Conservation (phyloP, 495 filamentous ascomycete species). For the Stereocaulon alpinum region DNA sequence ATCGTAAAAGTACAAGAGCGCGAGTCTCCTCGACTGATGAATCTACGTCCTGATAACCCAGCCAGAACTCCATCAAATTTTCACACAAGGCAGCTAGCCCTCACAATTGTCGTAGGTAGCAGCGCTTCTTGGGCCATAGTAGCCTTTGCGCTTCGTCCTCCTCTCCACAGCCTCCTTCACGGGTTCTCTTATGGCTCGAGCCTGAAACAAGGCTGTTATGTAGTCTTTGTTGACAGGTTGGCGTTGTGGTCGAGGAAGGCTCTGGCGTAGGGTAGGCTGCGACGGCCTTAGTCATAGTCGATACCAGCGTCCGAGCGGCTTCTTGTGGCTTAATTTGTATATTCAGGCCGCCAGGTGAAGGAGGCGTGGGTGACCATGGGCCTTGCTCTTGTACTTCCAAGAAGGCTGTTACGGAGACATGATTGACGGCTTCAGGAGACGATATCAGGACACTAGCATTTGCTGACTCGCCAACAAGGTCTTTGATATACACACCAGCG, state of each 20-base stretch:
- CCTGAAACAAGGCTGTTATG: background rate
- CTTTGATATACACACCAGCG: no score
- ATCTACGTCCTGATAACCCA: no score
- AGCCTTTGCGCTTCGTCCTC: background rate
- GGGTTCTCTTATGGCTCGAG: background rate
- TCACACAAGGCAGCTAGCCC: no score
- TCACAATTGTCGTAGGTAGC: background rate
- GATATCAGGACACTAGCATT: no score
- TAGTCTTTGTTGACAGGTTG: background rate
- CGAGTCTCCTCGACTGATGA: no score
- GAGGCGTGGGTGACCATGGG: background rate
- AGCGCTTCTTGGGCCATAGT: background rate
- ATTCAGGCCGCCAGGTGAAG: background rate
- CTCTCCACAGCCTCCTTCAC: background rate
- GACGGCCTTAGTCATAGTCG: no score
- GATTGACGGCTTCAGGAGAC: no score
- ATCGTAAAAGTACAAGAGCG: no score
- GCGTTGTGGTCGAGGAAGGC: background rate
- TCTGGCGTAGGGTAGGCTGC: background rate
- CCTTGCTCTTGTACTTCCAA: background rate
- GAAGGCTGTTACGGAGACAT: background rate
- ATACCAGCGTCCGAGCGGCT: background rate
- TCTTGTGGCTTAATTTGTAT: background rate
- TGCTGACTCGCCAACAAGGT: no score
- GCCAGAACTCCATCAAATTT: no score